phyloP scores from a whole-genome alignment of 495 filamentous ascomycete genomes.

The Letharia lupina region DNA sequence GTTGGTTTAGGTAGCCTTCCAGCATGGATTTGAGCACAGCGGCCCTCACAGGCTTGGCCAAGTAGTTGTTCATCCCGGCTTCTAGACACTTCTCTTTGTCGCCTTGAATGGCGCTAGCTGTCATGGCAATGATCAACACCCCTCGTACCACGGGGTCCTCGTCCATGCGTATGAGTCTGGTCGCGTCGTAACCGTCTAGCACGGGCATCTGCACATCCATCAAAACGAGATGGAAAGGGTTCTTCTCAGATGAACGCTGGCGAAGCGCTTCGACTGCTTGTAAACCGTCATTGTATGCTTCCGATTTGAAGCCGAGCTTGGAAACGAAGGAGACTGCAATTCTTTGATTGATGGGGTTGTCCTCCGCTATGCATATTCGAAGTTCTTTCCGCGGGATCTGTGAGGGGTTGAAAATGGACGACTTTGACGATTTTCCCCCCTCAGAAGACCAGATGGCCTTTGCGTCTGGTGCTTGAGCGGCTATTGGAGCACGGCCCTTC shows the following conservation, averaged over 20 bases:
- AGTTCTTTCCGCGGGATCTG: conserved; percentile 67
- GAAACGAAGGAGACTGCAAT: conserved; percentile 86
- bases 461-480: conserved; percentile 37
- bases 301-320: conserved; percentile 70
- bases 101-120: conserved; percentile 81
- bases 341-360: conserved; percentile 85
- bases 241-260: conserved; percentile 55
- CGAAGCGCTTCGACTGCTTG: conserved; percentile 80
- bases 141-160: conserved; percentile 61
- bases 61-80: conserved; percentile 92
- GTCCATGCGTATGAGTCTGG: conserved; percentile 68
- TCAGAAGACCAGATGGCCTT: conserved; percentile 52
- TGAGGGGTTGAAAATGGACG: conserved; percentile 49
- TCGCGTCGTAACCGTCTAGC: conserved; percentile 89
- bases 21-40: conserved; percentile 67
- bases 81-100: conserved; percentile 87
- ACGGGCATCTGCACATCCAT: conserved; percentile 98
- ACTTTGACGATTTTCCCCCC: conserved; percentile 26
- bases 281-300: conserved; percentile 77
- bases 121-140: conserved; percentile 87
- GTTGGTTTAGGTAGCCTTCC: conserved; percentile 51
- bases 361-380: conserved; percentile 81
- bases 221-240: conserved; percentile 66
- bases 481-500: conserved; percentile 24
- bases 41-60: conserved; percentile 80